These are phyloP conservation scores for Torulaspora indica DNA, from an alignment of 805 yeast species.

Conservation along the genomic window DNA sequence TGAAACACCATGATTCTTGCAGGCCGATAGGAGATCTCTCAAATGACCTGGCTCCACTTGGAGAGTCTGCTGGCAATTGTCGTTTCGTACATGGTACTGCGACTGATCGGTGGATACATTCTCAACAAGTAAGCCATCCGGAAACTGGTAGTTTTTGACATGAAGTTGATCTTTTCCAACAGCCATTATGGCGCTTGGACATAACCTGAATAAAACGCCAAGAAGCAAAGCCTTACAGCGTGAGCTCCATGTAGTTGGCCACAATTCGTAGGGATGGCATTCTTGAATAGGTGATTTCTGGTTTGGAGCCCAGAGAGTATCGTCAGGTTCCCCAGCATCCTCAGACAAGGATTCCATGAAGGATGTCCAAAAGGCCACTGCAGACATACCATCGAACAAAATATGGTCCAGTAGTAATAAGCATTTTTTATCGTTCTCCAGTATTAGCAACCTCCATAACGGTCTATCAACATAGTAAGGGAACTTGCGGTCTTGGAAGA, in stretches of 20 bases:
- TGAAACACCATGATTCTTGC: conserved; percentile 24
- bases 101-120: neutral
- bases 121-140: conserved; percentile 11
- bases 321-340: neutral
- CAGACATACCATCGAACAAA: conserved; percentile 30
- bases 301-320: conserved; percentile 1
- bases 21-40: conserved; percentile 13
- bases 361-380: conserved; percentile 20
- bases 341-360: conserved; percentile 15
- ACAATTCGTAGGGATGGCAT: conserved; percentile 22
- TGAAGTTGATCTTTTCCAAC: conserved; percentile 14
- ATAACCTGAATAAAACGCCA: conserved; percentile 10
- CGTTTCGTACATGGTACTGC: conserved; percentile 19
- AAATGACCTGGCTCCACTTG: conserved; percentile 14
- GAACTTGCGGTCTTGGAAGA: conserved; percentile 23
- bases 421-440: conserved; percentile 17
- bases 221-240: conserved; percentile 13
- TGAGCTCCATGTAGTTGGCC: conserved; percentile 24
- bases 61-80: conserved; percentile 20
- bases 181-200: conserved; percentile 14
- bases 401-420: conserved; percentile 26
- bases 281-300: neutral
- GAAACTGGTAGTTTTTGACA: conserved; percentile 20
- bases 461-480: conserved; percentile 17
- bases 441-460: conserved; percentile 28